Base-by-base conservation (phyloP, 148 eudicot genomes). In the Rhododendron mucronatum region DNA sequence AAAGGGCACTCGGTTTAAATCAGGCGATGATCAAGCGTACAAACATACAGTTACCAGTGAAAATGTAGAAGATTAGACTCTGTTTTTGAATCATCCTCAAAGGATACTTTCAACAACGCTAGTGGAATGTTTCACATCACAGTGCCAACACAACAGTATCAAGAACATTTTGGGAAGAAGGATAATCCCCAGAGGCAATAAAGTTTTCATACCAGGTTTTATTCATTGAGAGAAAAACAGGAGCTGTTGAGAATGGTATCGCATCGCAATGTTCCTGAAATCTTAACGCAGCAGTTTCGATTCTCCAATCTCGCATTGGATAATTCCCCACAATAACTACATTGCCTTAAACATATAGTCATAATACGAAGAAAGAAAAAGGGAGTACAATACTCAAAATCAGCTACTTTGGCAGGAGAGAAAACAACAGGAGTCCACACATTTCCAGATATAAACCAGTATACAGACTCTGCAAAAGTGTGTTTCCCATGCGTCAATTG, bases 381-480 rank as follows among this genome's bases (percentile, higher is more conserved):
- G n/a, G n/a, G 33, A 33, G 33, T 33, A 1, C 33, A 33, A 33
- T 33, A 33, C 33, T 33, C 33, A 33, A 33, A 33, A 33, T 33
- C 33, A 33, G 33, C 33, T 33, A 33, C 33, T 33, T 1, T n/a
- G 50, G 57, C 55, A 65, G 76, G 77, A 33, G 35, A 7, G 48
- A 11, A 74, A 83, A 7, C 28, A 83, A 35, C 77, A 9, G 35
- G 61, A 69, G 16, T 84, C 35, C 80, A 84, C 51, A 57, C 39
- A 28, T 51, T 71, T 51, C 71, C 69, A 76, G 69, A 47, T 30
- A 47, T 18, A 83, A 26, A 71, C 65, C 39, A 76, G 81, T 84
- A 76, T 84, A 84, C 81, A 84, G 13, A 76, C 50, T 55, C 53
- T 37, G 28, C n/a, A 53, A 83, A 75, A 61, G 86, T 30, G 51